These are phyloP conservation scores for Leishmania amazonensis DNA, from an alignment of 208 protist species.

Conservation along the genomic window DNA sequence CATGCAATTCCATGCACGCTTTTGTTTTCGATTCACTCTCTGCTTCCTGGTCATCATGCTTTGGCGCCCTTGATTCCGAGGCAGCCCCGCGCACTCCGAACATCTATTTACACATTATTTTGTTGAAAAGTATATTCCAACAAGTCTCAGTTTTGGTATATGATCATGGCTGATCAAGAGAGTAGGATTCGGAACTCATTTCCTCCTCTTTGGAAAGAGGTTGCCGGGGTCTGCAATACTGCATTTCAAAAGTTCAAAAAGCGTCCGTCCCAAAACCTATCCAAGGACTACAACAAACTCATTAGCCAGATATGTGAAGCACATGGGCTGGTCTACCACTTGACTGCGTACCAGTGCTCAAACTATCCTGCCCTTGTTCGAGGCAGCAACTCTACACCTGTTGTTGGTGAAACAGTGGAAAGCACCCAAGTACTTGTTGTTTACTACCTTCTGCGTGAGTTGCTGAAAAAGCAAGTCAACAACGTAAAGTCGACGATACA, in stretches of 20 bases:
- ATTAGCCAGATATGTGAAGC: slow-evolving; percentile 41
- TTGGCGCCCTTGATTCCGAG: not conserved
- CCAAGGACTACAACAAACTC: slow-evolving; percentile 48
- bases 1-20: not conserved
- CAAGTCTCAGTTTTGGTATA: not conserved
- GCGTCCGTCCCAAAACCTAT: slow-evolving; percentile 31
- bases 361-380: slow-evolving; percentile 74
- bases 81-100: not conserved
- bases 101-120: not conserved
- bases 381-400: slow-evolving; percentile 43
- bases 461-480: slow-evolving; percentile 65
- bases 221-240: slow-evolving; percentile 33
- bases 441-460: slow-evolving; percentile 77
- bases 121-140: not conserved
- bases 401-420: slow-evolving; percentile 56
- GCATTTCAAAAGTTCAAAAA: slow-evolving; percentile 38
- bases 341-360: slow-evolving; percentile 57
- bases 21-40: not conserved
- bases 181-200: slow-evolving; percentile 26
- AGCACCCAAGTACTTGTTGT: slow-evolving; percentile 84
- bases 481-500: slow-evolving; percentile 36
- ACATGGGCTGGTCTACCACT: slow-evolving; percentile 53
- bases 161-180: slow-evolving; percentile 2
- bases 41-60: not conserved
- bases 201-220: slow-evolving; percentile 41